phyloP scores from a whole-genome alignment of 768 basidiomycete genomes.

The Tylopilus sp. region DNA sequence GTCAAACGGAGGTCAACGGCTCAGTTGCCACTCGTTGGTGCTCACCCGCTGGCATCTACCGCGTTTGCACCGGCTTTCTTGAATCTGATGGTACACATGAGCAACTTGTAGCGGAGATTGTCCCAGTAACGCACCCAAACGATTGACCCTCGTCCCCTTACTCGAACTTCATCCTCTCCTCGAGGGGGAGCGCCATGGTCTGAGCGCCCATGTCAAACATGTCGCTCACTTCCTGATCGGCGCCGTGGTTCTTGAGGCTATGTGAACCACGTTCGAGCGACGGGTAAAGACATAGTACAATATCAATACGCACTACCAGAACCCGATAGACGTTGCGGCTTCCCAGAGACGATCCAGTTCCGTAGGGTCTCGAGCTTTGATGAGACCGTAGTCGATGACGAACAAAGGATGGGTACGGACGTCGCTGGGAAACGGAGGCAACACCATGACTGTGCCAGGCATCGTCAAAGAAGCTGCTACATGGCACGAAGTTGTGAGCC shows the following conservation, averaged over 20 bases:
- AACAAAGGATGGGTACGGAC: slow-evolving; percentile 44
- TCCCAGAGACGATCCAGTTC: slow-evolving; percentile 45
- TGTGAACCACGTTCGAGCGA: neutral
- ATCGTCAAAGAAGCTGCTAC: slow-evolving; percentile 21
- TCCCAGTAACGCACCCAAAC: slow-evolving; percentile 30
- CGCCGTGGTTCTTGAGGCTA: slow-evolving; percentile 44
- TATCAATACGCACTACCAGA: slow-evolving; percentile 47
- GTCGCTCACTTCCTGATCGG: slow-evolving; percentile 31
- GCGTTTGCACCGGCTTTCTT: slow-evolving; percentile 63
- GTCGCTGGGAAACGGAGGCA: slow-evolving; percentile 44
- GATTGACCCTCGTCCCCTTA: slow-evolving; percentile 41
- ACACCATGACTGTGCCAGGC: slow-evolving; percentile 26
- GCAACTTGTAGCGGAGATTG: no score
- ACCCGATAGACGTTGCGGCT: slow-evolving; percentile 47
- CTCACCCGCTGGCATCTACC: slow-evolving; percentile 53
- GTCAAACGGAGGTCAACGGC: neutral
- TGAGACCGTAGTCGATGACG: slow-evolving; percentile 41
- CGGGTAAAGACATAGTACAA: neutral
- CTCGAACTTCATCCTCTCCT: slow-evolving; percentile 42
- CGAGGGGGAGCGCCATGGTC: slow-evolving; percentile 38
- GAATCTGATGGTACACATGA: slow-evolving; percentile 34
- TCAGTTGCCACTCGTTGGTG: neutral
- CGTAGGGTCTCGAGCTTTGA: slow-evolving; percentile 32
- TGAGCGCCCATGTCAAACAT: slow-evolving; percentile 44
- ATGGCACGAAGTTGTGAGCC: neutral